Percentiles rank a stretch among this genome's conserved stretches.
These are phyloP conservation scores for Paracoccidioides lutzii DNA, from an alignment of 2,329 filamentous ascomycete genomes.

Conservation along the genomic window DNA sequence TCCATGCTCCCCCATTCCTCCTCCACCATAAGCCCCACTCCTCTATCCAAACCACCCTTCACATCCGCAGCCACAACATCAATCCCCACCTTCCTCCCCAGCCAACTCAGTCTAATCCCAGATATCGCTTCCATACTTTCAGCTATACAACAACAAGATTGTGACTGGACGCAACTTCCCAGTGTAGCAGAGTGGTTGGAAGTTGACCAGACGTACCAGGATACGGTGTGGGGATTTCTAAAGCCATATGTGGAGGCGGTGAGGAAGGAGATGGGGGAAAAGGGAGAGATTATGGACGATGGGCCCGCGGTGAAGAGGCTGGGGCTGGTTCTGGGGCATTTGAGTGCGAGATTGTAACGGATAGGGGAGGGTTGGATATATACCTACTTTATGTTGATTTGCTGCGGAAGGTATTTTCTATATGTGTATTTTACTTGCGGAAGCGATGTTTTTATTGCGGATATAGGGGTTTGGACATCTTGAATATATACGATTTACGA, in stretches of 20 bases:
- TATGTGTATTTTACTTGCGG: no score
- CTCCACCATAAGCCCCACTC: neutral
- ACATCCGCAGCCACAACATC: no score
- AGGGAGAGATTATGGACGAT: constrained; percentile 3
- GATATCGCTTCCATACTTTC: constrained; percentile 10
- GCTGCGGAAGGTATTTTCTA: no score
- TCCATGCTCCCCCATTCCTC: constrained; percentile 2
- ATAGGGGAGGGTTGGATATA: neutral
- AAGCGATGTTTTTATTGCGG: no score
- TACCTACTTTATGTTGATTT: no score
- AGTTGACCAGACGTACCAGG: constrained; percentile 9
- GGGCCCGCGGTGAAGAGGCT: constrained; percentile 12
- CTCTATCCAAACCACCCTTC: no score
- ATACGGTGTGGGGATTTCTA: constrained; percentile 11
- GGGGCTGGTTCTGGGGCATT: constrained; percentile 11
- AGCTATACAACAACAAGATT: neutral
- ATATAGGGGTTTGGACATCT: no score
- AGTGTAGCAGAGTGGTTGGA: constrained; percentile 12
- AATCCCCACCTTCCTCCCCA: neutral
- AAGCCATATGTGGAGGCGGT: constrained; percentile 10
- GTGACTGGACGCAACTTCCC: constrained; percentile 6
- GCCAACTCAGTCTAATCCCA: constrained; percentile 8
- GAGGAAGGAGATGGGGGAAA: constrained; percentile 7
- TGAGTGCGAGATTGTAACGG: constrained; percentile 5
- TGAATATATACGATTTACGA: no score